Evolutionary conservation across 73 alveolate species (phyloP).

Genomic region (Effrenium voratum): DNA sequence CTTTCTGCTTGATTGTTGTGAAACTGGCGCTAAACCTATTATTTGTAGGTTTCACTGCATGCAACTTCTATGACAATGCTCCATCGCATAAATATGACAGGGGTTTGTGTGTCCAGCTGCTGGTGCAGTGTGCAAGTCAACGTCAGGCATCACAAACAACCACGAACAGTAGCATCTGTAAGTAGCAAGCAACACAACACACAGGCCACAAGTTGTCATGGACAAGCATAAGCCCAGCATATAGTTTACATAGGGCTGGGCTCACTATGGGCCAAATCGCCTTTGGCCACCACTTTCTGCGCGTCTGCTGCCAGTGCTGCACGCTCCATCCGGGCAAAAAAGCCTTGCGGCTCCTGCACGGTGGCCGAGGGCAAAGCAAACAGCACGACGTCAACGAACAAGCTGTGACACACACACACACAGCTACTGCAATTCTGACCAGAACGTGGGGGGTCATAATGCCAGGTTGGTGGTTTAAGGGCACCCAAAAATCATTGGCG

Average conservation of each 20-base stretch:
- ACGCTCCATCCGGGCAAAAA: slow-evolving; percentile 20
- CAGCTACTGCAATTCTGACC: too few species aligned
- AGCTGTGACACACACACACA: too few species aligned
- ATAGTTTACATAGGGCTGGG: not conserved
- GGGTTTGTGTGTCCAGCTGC: not conserved
- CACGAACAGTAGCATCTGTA: too few species aligned
- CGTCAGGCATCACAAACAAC: not conserved
- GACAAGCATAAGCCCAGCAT: not conserved
- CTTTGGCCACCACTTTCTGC: not conserved
- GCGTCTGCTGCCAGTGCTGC: not conserved
- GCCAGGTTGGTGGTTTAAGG: too few species aligned
- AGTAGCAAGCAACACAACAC: not conserved
- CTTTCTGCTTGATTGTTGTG: not conserved
- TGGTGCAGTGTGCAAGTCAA: not conserved
- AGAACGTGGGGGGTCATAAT: too few species aligned
- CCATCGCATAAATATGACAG: not conserved
- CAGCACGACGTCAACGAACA: too few species aligned
- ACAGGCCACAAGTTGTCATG: not conserved
- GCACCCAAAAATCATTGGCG: too few species aligned
- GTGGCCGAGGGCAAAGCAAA: not conserved
- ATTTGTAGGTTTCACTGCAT: not conserved
- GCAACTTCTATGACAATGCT: not conserved
- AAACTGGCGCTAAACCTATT: not conserved
- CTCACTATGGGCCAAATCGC: not conserved
- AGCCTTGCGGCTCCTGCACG: not conserved